Evolutionary conservation across 306 rosid species (phyloP).

Genomic region (Cajanus cajan): DNA sequence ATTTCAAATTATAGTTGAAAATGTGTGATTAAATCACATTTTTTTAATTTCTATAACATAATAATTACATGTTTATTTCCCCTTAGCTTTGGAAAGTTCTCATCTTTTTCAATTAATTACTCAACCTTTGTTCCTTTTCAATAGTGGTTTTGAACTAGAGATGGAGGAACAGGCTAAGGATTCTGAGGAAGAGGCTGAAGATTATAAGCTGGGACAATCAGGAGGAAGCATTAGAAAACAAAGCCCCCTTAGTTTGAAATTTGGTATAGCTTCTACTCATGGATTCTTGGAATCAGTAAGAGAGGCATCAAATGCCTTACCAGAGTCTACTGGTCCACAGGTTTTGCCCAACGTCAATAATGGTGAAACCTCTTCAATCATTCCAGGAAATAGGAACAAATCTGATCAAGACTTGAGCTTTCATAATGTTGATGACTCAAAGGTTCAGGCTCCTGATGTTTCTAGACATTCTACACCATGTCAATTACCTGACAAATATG

Average conservation of each 20-base stretch:
- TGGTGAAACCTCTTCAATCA: background rate
- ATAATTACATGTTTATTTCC: constrained; percentile 15
- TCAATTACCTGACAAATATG: constrained; percentile 27
- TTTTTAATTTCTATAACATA: background rate
- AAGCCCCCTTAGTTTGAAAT: constrained; percentile 49
- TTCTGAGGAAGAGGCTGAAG: constrained; percentile 81
- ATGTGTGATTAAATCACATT: background rate
- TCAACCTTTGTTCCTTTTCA: constrained; percentile 33
- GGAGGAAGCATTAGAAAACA: constrained; percentile 36
- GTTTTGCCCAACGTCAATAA: constrained; percentile 19
- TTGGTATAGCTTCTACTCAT: constrained; percentile 23
- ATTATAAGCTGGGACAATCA: constrained; percentile 40
- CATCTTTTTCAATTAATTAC: constrained; percentile 7
- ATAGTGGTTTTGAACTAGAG: constrained; percentile 84
- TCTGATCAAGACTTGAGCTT: constrained; percentile 26
- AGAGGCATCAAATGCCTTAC: constrained; percentile 26
- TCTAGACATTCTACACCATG: constrained; percentile 24
- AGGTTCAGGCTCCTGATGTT: constrained; percentile 18
- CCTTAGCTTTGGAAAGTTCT: background rate
- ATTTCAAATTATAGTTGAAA: background rate
- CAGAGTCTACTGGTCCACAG: constrained; percentile 40
- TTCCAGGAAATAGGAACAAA: constrained; percentile 23
- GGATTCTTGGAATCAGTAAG: constrained; percentile 34
- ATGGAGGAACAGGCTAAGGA: constrained; percentile 84
- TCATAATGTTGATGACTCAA: constrained; percentile 23